These are phyloP conservation scores for Phytopythium delawarense DNA, from an alignment of 352 stramenopile genomes.

Conservation along the genomic window DNA sequence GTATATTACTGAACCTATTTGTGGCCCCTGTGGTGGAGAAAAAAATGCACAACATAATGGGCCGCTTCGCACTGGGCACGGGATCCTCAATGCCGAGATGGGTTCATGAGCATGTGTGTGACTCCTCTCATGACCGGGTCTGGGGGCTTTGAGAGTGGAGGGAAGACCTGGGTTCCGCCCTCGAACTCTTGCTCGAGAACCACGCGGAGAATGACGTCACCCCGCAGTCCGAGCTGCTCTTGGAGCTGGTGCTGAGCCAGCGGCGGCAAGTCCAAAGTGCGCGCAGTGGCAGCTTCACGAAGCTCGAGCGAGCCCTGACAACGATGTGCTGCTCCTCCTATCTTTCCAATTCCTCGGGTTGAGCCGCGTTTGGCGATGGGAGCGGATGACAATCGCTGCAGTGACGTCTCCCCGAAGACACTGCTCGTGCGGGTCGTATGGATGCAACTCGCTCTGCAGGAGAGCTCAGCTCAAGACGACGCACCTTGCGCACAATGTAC, in stretches of 20 bases:
- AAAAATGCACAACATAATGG: too few species aligned
- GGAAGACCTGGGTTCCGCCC: too few species aligned
- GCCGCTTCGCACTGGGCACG: too few species aligned
- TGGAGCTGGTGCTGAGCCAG: conserved; percentile 27
- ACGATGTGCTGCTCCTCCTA: conserved; percentile 20
- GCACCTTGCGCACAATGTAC: too few species aligned
- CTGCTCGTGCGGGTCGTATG: conserved; percentile 20
- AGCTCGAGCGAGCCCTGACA: conserved; percentile 22
- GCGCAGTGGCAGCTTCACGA: conserved; percentile 21
- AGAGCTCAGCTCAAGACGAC: too few species aligned
- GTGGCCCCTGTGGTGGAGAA: too few species aligned
- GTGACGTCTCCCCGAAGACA: conserved; percentile 30
- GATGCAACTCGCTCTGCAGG: conserved; percentile 27
- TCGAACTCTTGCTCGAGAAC: conserved; percentile 16
- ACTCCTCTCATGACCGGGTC: too few species aligned
- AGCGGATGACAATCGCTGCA: conserved; percentile 17
- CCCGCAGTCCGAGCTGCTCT: conserved; percentile 37
- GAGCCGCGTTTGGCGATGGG: conserved; percentile 10
- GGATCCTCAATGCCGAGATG: too few species aligned
- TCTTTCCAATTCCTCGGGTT: conserved; percentile 2
- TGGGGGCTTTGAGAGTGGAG: too few species aligned
- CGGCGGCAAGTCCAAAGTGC: conserved; percentile 15
- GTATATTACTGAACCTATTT: too few species aligned
- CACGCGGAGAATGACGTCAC: conserved; percentile 32
- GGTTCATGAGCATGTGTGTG: too few species aligned